Evolutionary conservation across 805 yeast genomes (phyloP).

Genomic region (Candida pseudoglaebosa): DNA sequence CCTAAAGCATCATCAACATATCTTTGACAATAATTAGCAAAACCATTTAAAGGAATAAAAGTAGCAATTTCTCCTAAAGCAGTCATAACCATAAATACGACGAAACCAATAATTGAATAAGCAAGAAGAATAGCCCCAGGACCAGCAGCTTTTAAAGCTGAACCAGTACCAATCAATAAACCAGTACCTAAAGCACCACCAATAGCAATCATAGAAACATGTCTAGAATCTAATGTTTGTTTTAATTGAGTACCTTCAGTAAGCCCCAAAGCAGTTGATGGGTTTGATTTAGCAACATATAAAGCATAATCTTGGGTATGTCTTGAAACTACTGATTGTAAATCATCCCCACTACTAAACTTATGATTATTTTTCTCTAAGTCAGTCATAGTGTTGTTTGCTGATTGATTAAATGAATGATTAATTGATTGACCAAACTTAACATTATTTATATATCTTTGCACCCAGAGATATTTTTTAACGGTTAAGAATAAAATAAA

Average conservation of each 20-base stretch:
- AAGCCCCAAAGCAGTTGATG: conserved; percentile 28
- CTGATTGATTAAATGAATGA: not conserved
- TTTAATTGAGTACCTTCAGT: conserved; percentile 44
- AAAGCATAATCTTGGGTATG: conserved; percentile 49
- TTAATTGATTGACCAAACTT: not conserved
- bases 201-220: conserved; percentile 69
- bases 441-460: no score
- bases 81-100: conserved; percentile 67
- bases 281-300: conserved; percentile 43
- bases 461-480: not conserved
- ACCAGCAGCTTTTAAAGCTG: conserved; percentile 67
- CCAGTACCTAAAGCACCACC: conserved; percentile 84
- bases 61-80: conserved; percentile 69
- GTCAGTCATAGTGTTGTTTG: conserved; percentile 8
- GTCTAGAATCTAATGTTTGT: conserved; percentile 50
- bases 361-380: conserved; percentile 13
- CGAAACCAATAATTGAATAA: conserved; percentile 64
- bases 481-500: not conserved
- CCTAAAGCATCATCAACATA: conserved; percentile 66
- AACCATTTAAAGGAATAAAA: conserved; percentile 64
- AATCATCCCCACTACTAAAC: conserved; percentile 13
- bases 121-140: conserved; percentile 63
- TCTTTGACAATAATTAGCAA: conserved; percentile 60
- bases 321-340: conserved; percentile 31
- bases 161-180: conserved; percentile 70